Evolutionary conservation across 1,139 yeast species (phyloP).

Genomic region (Saccharomyces hybrid): DNA sequence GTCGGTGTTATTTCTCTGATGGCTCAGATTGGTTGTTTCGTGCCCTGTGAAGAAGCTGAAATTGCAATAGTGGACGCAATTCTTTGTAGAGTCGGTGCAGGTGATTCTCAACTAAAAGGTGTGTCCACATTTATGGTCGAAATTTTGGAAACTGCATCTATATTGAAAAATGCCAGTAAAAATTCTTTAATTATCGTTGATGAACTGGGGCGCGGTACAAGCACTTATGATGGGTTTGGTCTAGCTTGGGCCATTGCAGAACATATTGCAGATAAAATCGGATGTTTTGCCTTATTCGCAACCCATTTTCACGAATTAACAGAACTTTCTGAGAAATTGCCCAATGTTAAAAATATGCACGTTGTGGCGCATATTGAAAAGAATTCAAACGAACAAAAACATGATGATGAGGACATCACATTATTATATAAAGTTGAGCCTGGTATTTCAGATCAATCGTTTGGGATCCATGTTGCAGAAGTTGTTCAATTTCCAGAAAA

Average conservation of each 20-base stretch:
- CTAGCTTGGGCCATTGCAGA: slow-evolving; percentile 95
- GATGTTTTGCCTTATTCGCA: slow-evolving; percentile 83
- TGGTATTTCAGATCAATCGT: slow-evolving; percentile 88
- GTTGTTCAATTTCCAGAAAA: slow-evolving; percentile 85
- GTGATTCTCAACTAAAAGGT: slow-evolving; percentile 94
- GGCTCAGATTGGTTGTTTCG: slow-evolving; percentile 91
- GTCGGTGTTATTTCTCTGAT: slow-evolving; percentile 81
- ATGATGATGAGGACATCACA: slow-evolving; percentile 62
- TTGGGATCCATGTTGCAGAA: slow-evolving; percentile 97
- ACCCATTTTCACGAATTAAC: slow-evolving; percentile 97
- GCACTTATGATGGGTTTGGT: slow-evolving; percentile 97
- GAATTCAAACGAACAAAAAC: slow-evolving; percentile 24
- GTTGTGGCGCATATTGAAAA: slow-evolving; percentile 82
- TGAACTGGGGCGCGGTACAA: slow-evolving; percentile 93
- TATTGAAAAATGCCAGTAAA: slow-evolving; percentile 73
- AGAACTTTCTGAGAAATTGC: slow-evolving; percentile 54
- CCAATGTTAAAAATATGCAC: slow-evolving; percentile 69
- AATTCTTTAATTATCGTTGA: slow-evolving; percentile 88
- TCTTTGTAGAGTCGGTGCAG: slow-evolving; percentile 96
- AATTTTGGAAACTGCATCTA: slow-evolving; percentile 93
- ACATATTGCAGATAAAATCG: slow-evolving; percentile 60
- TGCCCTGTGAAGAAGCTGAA: slow-evolving; percentile 71
- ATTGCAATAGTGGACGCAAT: slow-evolving; percentile 83
- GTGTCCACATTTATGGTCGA: slow-evolving; percentile 97
- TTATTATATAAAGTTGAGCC: slow-evolving; percentile 84